Percentiles rank a stretch among this genome's conserved stretches.
phyloP scores from a whole-genome alignment of 2,329 filamentous ascomycete genomes.

The Penicillium sp. region DNA sequence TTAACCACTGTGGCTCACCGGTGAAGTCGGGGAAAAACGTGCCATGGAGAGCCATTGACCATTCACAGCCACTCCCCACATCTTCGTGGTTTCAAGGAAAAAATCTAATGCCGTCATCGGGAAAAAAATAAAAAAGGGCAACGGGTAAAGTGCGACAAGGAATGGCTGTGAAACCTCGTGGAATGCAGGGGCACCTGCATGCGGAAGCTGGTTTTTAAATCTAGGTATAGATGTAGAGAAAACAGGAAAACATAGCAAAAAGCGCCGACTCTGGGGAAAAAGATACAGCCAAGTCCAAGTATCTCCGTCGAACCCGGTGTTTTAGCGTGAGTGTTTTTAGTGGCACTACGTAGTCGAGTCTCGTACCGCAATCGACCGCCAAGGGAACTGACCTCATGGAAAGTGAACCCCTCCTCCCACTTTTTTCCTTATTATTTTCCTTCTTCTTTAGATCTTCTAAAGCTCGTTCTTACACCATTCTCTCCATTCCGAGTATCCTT shows the following conservation, averaged over 20 bases:
- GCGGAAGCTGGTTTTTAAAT: neutral
- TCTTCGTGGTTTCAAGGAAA: slow-evolving; percentile 11
- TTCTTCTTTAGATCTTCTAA: neutral
- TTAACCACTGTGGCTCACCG: slow-evolving; percentile 27
- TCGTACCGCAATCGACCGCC: slow-evolving; percentile 2
- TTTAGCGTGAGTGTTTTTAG: neutral
- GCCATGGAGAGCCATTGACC: slow-evolving; percentile 14
- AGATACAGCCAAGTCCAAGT: neutral
- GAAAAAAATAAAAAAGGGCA: neutral
- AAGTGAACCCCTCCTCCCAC: neutral
- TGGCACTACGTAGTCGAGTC: slow-evolving; percentile 5
- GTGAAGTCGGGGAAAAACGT: slow-evolving; percentile 24
- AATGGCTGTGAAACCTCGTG: slow-evolving; percentile 1
- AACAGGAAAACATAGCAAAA: neutral
- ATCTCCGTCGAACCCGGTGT: slow-evolving; percentile 24
- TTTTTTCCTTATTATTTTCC: neutral
- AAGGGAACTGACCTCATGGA: slow-evolving; percentile 1
- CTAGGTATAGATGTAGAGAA: neutral
- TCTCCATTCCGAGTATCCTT: neutral
- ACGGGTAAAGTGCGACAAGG: neutral
- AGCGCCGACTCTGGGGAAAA: neutral
- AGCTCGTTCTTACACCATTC: slow-evolving; percentile 3
- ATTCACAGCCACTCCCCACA: slow-evolving; percentile 18
- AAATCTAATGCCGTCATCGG: slow-evolving; percentile 26
- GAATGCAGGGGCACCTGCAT: slow-evolving; percentile 13